Evolutionary conservation across 257 asterid species (phyloP).

Genomic region (Coffea eugenioides): DNA sequence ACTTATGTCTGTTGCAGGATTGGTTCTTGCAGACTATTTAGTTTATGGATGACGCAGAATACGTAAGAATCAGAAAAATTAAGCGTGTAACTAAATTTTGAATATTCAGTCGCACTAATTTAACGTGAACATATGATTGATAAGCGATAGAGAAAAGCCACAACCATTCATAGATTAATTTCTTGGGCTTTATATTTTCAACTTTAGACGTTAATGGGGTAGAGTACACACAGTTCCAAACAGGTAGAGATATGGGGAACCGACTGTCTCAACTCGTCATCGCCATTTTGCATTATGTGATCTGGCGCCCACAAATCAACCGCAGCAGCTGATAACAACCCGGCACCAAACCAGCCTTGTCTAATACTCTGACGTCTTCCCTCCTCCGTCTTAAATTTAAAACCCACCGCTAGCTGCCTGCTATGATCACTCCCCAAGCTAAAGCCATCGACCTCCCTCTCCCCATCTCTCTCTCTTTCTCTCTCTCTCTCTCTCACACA

Average conservation of each 20-base stretch:
- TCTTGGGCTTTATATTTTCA: no score
- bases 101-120: background rate
- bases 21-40: background rate
- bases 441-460: background rate
- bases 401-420: background rate
- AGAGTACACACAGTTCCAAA: background rate
- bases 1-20: no score
- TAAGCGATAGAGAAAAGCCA: background rate
- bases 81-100: no score
- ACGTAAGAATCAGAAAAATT: no score
- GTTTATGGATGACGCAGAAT: no score
- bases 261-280: background rate
- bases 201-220: background rate
- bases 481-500: background rate
- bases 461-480: background rate
- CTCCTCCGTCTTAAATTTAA: background rate
- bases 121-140: background rate
- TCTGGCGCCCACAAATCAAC: slow-evolving; percentile 10
- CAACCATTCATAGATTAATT: no score
- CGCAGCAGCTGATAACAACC: slow-evolving; percentile 34
- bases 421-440: background rate
- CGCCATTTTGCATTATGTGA: background rate
- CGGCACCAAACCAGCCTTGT: slow-evolving; percentile 36
- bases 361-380: background rate
- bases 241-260: background rate